Percentiles rank a stretch among this genome's conserved stretches.
These are phyloP conservation scores for Lichtheimia hyalospora DNA, from an alignment of 371 early-diverging fungal species.

Conservation along the genomic window DNA sequence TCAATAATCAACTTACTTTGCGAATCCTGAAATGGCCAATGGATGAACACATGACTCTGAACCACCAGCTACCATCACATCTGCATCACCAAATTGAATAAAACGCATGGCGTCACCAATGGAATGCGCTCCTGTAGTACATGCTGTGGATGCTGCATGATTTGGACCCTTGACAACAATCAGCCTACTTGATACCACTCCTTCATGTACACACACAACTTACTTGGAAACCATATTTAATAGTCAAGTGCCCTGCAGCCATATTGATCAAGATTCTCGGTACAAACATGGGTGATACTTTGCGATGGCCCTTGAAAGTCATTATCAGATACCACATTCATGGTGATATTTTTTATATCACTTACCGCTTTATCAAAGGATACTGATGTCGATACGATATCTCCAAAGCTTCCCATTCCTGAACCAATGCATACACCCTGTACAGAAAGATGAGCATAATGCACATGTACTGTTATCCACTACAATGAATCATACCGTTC, in stretches of 20 bases:
- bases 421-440: constrained; percentile 90
- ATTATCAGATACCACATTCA: neutral
- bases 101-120: constrained; percentile 93
- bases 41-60: constrained; percentile 87
- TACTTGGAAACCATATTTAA: constrained; percentile 83
- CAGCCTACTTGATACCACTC: neutral
- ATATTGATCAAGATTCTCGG: constrained; percentile 90
- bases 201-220: neutral
- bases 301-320: constrained; percentile 62
- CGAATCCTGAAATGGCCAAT: constrained; percentile 89
- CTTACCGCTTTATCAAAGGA: constrained; percentile 58
- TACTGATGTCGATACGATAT: constrained; percentile 65
- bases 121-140: constrained; percentile 94
- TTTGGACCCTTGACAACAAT: constrained; percentile 75
- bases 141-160: constrained; percentile 91
- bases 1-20: constrained; percentile 43
- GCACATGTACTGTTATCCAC: constrained; percentile 5
- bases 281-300: constrained; percentile 89
- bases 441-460: constrained; percentile 7
- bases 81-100: constrained; percentile 90
- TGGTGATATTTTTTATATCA: neutral
- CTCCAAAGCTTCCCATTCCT: constrained; percentile 91
- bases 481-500: constrained; percentile 45
- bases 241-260: constrained; percentile 92
- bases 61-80: constrained; percentile 97